These are phyloP conservation scores for Candolleomyces eurysporus DNA, from an alignment of 768 basidiomycete species.

Conservation along the genomic window DNA sequence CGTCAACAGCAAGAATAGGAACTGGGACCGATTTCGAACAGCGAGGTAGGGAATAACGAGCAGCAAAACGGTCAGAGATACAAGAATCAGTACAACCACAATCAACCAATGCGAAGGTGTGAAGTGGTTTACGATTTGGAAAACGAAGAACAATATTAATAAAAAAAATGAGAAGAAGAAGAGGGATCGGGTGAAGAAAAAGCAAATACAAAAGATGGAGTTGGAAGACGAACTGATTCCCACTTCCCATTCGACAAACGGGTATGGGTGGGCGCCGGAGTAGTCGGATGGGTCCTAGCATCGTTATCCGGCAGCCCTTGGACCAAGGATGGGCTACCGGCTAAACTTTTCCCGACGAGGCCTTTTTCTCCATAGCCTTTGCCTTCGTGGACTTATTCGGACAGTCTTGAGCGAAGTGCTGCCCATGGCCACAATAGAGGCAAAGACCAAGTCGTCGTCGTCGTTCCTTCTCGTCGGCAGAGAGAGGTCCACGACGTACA, in stretches of 20 bases:
- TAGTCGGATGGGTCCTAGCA: conserved; percentile 21
- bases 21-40: conserved; percentile 25
- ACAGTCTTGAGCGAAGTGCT: conserved; percentile 27
- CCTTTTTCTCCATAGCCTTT: neutral
- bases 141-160: conserved; percentile 26
- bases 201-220: conserved; percentile 18
- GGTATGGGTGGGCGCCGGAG: conserved; percentile 15
- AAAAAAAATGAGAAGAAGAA: conserved; percentile 23
- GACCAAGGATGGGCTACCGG: conserved; percentile 20
- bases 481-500: conserved; percentile 23
- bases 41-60: conserved; percentile 28
- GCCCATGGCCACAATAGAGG: conserved; percentile 31
- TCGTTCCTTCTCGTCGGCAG: conserved; percentile 21
- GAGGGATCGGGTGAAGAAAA: conserved; percentile 7
- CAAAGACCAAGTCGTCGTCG: conserved; percentile 26
- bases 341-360: conserved; percentile 27
- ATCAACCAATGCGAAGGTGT: conserved; percentile 36
- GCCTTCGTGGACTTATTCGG: conserved; percentile 17
- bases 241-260: conserved; percentile 15
- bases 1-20: conserved; percentile 35
- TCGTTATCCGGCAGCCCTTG: conserved; percentile 25
- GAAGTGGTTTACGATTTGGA: conserved; percentile 27
- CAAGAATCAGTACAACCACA: conserved; percentile 33
- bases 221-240: conserved; percentile 4
- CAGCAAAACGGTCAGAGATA: conserved; percentile 33